Conservation (phyloP, 257 asterid genomes). For the Petrea volubilis region DNA sequence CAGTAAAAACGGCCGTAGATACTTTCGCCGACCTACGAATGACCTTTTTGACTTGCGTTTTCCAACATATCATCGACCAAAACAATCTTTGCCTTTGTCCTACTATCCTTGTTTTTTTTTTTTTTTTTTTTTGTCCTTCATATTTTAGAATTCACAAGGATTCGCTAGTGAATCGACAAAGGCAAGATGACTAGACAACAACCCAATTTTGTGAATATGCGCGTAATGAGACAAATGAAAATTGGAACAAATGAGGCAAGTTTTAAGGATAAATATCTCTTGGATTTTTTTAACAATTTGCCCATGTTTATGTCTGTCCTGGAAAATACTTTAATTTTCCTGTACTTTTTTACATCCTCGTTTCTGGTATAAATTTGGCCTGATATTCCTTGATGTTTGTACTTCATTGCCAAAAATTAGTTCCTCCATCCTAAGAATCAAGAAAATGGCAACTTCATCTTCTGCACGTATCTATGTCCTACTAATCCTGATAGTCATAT, state of each 20-base stretch:
- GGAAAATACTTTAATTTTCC: not conserved
- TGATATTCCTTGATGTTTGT: conserved; percentile 6
- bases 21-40: not conserved
- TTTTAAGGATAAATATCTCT: conserved; percentile 8
- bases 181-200: conserved; percentile 37
- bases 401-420: too few species aligned
- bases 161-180: not conserved
- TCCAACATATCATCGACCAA: not conserved
- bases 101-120: not conserved
- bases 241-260: conserved; percentile 2
- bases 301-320: not conserved
- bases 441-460: conserved; percentile 41
- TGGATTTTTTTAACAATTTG: not conserved
- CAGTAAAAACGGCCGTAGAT: not conserved
- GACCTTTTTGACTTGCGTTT: not conserved
- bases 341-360: not conserved
- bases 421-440: too few species aligned
- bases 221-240: not conserved
- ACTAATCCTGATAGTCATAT: conserved; percentile 28
- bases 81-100: conserved; percentile 5
- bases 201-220: conserved; percentile 3
- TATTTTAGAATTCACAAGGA: conserved; percentile 2
- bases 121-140: too few species aligned
- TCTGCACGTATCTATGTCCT: conserved; percentile 6
- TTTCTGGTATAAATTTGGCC: conserved; percentile 31